Evolutionary conservation across 306 rosid species (phyloP), one percentile per base, ranked within the genome.

Genomic region (Trifolium repens): DNA sequence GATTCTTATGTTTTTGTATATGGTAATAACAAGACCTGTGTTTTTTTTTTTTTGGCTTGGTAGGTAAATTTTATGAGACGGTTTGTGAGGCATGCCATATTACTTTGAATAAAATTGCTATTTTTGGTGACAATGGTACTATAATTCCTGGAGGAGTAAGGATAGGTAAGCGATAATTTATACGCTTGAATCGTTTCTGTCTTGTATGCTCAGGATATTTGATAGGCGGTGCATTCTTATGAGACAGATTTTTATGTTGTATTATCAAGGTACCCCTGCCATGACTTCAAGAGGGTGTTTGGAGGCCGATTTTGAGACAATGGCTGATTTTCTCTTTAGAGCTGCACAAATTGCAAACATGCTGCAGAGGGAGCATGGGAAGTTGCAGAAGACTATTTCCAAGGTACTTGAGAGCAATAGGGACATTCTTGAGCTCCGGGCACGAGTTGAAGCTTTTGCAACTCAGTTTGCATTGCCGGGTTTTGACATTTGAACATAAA

Each of bases 241-340:
- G 65, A 13, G 74, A 17, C 43, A 2, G 19, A 9, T 67, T 77
- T 66, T 67, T 39, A 14, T 84, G 69, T 17, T 81, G 59, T 67
- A 75, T 68, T 69, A 53, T 16, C 71, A 64, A 94, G 98, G 98
- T 83, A 90, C 98, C 55, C 96, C 98, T 60, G 98, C 98, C 55
- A 94, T 94, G 97, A 94, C 97, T 34, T 83, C 97, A 69, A 91
- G 98, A 83, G 98, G 98, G 16, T 94, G 98, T 69, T 67, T 94
- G 79, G 98, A 94, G 90, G 59, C 86, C 16, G 98, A 94, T 83
- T 94, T 91, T 78, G 98, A 91, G 83, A 85, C 89, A 19, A 89
- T 94, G 79, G 94, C 93, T 13, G 97, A 91, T 30, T 90, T 86
- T 81, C 97, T 94, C 44, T 70, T 67, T 15, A 84, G 86, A 81